phyloP scores from a whole-genome alignment of 83 land plant genomes.

The Thuja plicata region DNA sequence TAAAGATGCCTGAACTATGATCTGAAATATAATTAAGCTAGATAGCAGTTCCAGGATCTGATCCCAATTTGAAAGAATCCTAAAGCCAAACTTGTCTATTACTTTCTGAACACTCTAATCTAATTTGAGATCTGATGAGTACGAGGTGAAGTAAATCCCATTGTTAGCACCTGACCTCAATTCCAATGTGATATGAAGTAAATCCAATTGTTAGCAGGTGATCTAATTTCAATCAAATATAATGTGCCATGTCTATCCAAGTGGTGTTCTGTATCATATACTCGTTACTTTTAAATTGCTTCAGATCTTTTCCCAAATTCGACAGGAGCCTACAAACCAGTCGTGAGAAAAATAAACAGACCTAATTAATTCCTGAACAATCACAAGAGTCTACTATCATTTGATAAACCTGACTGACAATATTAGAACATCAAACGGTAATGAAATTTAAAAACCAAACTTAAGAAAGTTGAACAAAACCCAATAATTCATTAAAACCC shows the following conservation, averaged over 20 bases:
- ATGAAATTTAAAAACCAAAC: neutral
- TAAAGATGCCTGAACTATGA: neutral
- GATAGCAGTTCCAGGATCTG: neutral
- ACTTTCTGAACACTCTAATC: neutral
- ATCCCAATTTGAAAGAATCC: neutral
- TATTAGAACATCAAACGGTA: too few relatives aligned
- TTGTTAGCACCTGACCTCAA: neutral
- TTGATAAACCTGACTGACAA: too few relatives aligned
- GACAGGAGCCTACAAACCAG: neutral
- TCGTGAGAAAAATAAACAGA: neutral
- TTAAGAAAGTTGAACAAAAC: neutral
- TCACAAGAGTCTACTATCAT: neutral
- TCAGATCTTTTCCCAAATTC: neutral
- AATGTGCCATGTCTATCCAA: neutral
- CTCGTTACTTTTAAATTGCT: neutral
- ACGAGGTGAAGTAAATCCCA: neutral
- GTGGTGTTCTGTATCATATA: neutral
- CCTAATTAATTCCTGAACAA: neutral
- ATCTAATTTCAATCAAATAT: neutral
- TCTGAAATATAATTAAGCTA: neutral
- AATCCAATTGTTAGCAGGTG: neutral
- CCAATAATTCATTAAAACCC: neutral
- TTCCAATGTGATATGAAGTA: neutral
- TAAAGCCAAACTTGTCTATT: neutral
- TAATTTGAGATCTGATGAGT: neutral